Evolutionary conservation across 1,284 basidiomycete genomes (phyloP), one percentile per base, ranked within the genome.

Genomic region (Coniferiporia sulphurascens): DNA sequence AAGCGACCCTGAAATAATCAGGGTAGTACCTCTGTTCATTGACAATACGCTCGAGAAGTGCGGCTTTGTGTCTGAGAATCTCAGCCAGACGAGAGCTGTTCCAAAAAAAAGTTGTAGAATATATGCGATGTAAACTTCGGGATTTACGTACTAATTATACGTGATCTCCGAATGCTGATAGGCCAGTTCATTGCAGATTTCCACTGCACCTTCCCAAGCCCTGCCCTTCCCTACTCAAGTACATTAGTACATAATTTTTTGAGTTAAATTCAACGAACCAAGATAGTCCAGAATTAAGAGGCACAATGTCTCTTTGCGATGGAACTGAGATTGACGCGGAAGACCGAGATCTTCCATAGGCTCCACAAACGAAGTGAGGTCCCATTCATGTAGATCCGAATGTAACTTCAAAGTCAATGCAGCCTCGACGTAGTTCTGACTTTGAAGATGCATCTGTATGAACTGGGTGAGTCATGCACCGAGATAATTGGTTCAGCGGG

Each of bases 131-230:
- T 17, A n/a, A n/a, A n/a, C 3, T 46, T 46, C 9, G 15, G 15
- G 2, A 10, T 8, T n/a, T 35, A 71, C 86, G 35, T 74, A 92
- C 89, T 97, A 95, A 70, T 95, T 91, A 75, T 91, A 97, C 1
- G 93, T 95, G 38, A 91, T 79, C 68, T 86, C 85, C 8, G 89
- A 82, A 73, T 97, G 94, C 68, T 96, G 92, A 62, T 78, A 81
- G 10, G 87, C 87, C 10, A 97, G 76, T 66, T 96, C 95, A 73
- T 92, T 91, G 75, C 93, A 97, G 57, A 98, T 90, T 62, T 93
- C 91, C 55, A 97, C 85, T 1, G 94, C 95, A 57, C 85, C 89
- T 73, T 99, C 96, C 85, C 94, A 98, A 3, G 96, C 95, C 69
- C 96, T 94, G 1, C 95, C 96, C 73, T 94, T 93, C 56, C 91